A percentile compares a stretch with the other conserved stretches of the same genome.
Evolutionary conservation across 129 eudicot genomes (phyloP).

Genomic region (Arctium minus): DNA sequence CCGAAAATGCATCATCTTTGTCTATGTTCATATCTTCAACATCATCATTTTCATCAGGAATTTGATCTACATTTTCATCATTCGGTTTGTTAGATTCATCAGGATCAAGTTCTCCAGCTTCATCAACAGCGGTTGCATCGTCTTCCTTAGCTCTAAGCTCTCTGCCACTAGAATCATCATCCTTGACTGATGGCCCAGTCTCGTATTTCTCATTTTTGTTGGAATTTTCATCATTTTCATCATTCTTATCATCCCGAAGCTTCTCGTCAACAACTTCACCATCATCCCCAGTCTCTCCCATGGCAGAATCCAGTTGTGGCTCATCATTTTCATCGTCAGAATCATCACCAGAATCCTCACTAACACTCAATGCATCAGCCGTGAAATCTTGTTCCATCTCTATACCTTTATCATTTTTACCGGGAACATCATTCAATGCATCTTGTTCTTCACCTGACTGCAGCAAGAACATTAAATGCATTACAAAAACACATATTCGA

Average conservation of each 20-base stretch:
- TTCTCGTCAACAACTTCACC: slow-evolving; percentile 79
- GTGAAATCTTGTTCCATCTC: slow-evolving; percentile 89
- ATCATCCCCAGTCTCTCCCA: slow-evolving; percentile 68
- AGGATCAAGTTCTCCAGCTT: slow-evolving; percentile 35
- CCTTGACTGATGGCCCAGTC: slow-evolving; percentile 67
- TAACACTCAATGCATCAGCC: slow-evolving; percentile 57
- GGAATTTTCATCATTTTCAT: slow-evolving; percentile 45
- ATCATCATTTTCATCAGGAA: slow-evolving; percentile 33
- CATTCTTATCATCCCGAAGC: slow-evolving; percentile 55
- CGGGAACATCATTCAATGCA: slow-evolving; percentile 44
- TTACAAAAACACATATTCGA: neutral
- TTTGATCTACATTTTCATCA: slow-evolving; percentile 44
- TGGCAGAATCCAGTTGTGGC: slow-evolving; percentile 58
- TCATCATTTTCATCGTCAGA: slow-evolving; percentile 50
- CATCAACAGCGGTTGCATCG: slow-evolving; percentile 38
- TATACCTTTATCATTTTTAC: slow-evolving; percentile 71
- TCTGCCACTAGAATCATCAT: slow-evolving; percentile 41
- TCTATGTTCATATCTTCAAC: slow-evolving; percentile 55
- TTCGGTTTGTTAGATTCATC: slow-evolving; percentile 41
- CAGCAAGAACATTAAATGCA: slow-evolving; percentile 12
- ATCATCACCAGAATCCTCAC: slow-evolving; percentile 80
- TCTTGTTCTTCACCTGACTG: slow-evolving; percentile 60
- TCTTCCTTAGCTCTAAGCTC: slow-evolving; percentile 91
- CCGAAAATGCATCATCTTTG: slow-evolving; percentile 58
- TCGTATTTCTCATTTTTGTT: slow-evolving; percentile 63